Evolutionary conservation across 495 filamentous ascomycete genomes (phyloP), one percentile per base, ranked within the genome.

Genomic region (Aspergillus sparsus): DNA sequence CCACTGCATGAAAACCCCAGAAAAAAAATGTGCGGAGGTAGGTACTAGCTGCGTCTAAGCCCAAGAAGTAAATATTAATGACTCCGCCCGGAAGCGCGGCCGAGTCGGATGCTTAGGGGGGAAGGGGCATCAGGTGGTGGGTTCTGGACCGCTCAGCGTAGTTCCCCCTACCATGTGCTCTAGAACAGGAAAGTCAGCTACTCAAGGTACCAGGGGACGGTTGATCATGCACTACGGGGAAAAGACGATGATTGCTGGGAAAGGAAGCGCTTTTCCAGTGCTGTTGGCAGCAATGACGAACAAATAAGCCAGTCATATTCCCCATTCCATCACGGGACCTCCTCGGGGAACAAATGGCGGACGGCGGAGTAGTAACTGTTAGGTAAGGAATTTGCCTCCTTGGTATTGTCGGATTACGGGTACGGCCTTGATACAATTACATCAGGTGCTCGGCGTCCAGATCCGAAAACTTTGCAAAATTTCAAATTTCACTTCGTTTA

Each of bases 321-420:
- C 35, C 58, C 52, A 35, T 36, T 44, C 7, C 21, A 49, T 62
- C 60, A 58, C 60, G 54, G 49, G 60, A 58, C 47, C 53, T 54
- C 46, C 34, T 32, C 33, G 31, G 15, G 33, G 47, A 18, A 27
- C 50, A 46, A 57, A 57, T 57, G 39, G 54, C 47, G 27, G 60
- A 33, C 47, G 18, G 39, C 53, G 27, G 39, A 18, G 46, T 31
- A 59, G 58, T 61, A 61, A 44, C 53, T 58, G 61, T 66, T 66
- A 66, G 35, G 53, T 66, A 66, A 66, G 64, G 53, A 37, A 45
- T 63, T 60, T 33, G 49, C 57, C 39, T 37, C 16, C 21, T 27
- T 32, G 47, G 57, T 59, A 45, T 31, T 45, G 13, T 37, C 16
- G 18, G 49, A 44, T 27, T 27, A 27, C 21, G 21, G 21, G 21